Evolutionary conservation across 1,139 yeast species (phyloP).

Genomic region (Protomyces inundatus): DNA sequence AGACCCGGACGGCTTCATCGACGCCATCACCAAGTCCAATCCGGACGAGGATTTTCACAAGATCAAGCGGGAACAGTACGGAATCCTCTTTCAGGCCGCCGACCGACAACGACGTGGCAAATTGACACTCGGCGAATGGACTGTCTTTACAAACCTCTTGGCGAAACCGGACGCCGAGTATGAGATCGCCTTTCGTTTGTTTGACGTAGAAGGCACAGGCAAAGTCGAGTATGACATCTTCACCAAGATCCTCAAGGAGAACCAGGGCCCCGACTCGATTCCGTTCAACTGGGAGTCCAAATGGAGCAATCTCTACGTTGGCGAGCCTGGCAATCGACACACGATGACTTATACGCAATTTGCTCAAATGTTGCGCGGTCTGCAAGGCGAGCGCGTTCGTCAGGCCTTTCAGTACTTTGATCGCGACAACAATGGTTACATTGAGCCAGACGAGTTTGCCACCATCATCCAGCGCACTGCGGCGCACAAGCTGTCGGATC

Average conservation of each 20-base stretch:
- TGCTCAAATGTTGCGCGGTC: slow-evolving; percentile 46
- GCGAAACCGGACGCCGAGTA: slow-evolving; percentile 39
- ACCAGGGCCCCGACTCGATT: slow-evolving; percentile 40
- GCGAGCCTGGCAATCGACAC: slow-evolving; percentile 41
- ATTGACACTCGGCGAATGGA: slow-evolving; percentile 19
- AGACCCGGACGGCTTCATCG: slow-evolving; percentile 12
- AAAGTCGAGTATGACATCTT: slow-evolving; percentile 43
- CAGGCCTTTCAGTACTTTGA: slow-evolving; percentile 45
- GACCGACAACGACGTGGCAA: slow-evolving; percentile 9
- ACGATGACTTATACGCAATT: slow-evolving; percentile 43
- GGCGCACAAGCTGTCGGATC: slow-evolving; percentile 44
- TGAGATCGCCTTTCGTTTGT: slow-evolving; percentile 45
- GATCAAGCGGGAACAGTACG: slow-evolving; percentile 44
- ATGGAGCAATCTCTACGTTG: slow-evolving; percentile 45
- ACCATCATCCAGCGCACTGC: slow-evolving; percentile 41
- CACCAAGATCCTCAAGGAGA: slow-evolving; percentile 40
- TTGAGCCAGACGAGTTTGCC: slow-evolving; percentile 44
- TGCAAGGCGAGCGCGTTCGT: slow-evolving; percentile 46
- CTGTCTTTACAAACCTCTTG: slow-evolving; percentile 22
- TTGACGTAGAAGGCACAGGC: slow-evolving; percentile 43
- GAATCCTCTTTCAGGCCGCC: slow-evolving; percentile 45
- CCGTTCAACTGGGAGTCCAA: slow-evolving; percentile 46
- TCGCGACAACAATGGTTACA: slow-evolving; percentile 41
- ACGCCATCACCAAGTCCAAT: slow-evolving; percentile 11
- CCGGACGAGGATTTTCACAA: slow-evolving; percentile 43